Evolutionary conservation across 331 rosid genomes (phyloP).

Genomic region (Spiraea crenata): DNA sequence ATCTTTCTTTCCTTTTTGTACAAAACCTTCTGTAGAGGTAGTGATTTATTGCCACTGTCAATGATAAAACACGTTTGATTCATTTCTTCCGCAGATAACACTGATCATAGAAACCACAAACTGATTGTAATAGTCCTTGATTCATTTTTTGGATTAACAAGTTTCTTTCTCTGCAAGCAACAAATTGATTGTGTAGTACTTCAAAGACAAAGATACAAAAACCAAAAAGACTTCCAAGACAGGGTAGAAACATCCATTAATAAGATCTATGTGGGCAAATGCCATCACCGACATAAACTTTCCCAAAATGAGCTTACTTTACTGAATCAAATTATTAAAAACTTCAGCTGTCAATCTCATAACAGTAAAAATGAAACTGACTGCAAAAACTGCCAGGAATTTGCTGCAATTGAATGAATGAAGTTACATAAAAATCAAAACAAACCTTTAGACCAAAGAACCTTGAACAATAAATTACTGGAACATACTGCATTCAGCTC

Average conservation of each 20-base stretch:
- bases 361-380: background rate
- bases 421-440: slow-evolving; percentile 23
- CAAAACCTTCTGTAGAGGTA: slow-evolving; percentile 24
- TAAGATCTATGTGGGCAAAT: background rate
- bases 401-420: slow-evolving; percentile 32
- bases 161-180: too few relatives aligned
- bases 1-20: slow-evolving; percentile 18
- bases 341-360: background rate
- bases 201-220: too few relatives aligned
- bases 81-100: background rate
- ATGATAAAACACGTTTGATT: background rate
- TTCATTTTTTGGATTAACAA: background rate
- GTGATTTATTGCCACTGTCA: slow-evolving; percentile 22
- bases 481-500: slow-evolving; percentile 28
- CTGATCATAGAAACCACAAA: too few relatives aligned
- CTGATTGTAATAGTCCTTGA: too few relatives aligned
- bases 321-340: background rate
- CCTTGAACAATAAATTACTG: slow-evolving; percentile 22
- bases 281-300: slow-evolving; percentile 15
- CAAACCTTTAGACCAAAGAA: slow-evolving; percentile 7
- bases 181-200: too few relatives aligned
- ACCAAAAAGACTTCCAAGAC: background rate
- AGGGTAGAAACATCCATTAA: slow-evolving; percentile 1
- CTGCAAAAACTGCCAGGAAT: background rate
- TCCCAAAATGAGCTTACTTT: background rate